Conservation (phyloP, 208 protist species). For the Jaenimonas drosophilae region DNA sequence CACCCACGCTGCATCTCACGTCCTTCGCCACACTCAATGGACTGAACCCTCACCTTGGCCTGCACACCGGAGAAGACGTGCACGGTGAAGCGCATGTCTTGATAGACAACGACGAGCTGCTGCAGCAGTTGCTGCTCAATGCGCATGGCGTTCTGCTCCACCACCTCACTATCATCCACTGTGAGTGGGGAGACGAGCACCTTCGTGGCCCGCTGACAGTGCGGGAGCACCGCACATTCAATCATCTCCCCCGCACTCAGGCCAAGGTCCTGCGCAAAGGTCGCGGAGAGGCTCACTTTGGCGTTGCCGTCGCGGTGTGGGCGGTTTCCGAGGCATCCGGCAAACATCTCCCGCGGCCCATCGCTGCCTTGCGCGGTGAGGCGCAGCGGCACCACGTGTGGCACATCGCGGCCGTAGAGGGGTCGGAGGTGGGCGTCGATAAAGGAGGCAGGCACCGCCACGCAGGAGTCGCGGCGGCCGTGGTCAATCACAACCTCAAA, state of each 20-base stretch:
- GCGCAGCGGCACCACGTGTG: conserved; percentile 42
- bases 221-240: conserved; percentile 32
- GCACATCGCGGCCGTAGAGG: conserved; percentile 31
- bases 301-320: conserved; percentile 41
- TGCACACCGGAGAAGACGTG: conserved; percentile 47
- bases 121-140: conserved; percentile 77
- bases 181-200: conserved; percentile 75
- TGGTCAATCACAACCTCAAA: conserved; percentile 54
- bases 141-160: conserved; percentile 79
- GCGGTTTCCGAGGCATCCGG: conserved; percentile 50
- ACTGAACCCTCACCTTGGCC: conserved; percentile 50
- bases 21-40: conserved; percentile 40
- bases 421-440: conserved; percentile 24
- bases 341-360: conserved; percentile 29
- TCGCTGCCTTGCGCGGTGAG: conserved; percentile 31
- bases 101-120: conserved; percentile 81
- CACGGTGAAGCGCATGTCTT: conserved; percentile 63
- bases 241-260: conserved; percentile 45
- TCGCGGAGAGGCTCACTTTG: conserved; percentile 40
- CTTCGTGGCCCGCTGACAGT: conserved; percentile 32
- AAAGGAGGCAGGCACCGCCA: conserved; percentile 40
- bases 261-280: conserved; percentile 38
- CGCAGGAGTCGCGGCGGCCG: conserved; percentile 56
- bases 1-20: conserved; percentile 29
- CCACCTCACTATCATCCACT: conserved; percentile 88